These are phyloP conservation scores for Camellia oleifera DNA, from an alignment of 179 eudicot genomes.

Conservation along the genomic window DNA sequence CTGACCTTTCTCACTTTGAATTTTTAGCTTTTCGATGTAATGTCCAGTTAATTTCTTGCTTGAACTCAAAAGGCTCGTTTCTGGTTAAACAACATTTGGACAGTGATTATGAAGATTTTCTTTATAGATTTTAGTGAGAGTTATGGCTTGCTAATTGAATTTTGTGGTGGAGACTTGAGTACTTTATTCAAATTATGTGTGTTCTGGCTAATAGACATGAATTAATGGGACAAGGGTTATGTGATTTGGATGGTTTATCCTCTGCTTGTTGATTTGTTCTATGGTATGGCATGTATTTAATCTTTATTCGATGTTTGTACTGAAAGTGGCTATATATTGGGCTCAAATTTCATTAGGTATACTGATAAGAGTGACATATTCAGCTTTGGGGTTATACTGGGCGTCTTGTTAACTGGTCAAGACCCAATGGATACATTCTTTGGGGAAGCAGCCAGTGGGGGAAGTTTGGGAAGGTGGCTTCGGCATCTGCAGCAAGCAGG, in stretches of 20 bases:
- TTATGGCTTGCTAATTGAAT: background rate
- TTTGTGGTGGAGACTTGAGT: background rate
- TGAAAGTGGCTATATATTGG: background rate
- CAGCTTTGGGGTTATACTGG: slow-evolving; percentile 88
- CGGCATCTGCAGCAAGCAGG: slow-evolving; percentile 81
- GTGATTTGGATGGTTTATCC: background rate
- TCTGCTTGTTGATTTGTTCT: background rate
- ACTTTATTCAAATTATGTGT: background rate
- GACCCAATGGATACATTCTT: slow-evolving; percentile 78
- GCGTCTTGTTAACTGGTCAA: slow-evolving; percentile 74
- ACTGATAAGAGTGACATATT: slow-evolving; percentile 86
- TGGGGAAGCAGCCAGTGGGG: slow-evolving; percentile 55
- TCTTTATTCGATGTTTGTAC: background rate
- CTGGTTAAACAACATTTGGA: background rate
- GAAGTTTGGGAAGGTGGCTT: slow-evolving; percentile 81
- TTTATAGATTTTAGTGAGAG: background rate
- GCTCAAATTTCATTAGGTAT: slow-evolving; percentile 38
- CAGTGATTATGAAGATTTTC: background rate
- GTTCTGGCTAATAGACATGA: background rate
- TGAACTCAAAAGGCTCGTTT: background rate
- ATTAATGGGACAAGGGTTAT: background rate
- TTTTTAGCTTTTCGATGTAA: background rate
- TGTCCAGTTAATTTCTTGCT: background rate
- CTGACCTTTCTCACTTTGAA: background rate
- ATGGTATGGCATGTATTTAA: background rate